Conservation (phyloP, 2,329 filamentous ascomycete genomes). For the Cladosporium sp. region DNA sequence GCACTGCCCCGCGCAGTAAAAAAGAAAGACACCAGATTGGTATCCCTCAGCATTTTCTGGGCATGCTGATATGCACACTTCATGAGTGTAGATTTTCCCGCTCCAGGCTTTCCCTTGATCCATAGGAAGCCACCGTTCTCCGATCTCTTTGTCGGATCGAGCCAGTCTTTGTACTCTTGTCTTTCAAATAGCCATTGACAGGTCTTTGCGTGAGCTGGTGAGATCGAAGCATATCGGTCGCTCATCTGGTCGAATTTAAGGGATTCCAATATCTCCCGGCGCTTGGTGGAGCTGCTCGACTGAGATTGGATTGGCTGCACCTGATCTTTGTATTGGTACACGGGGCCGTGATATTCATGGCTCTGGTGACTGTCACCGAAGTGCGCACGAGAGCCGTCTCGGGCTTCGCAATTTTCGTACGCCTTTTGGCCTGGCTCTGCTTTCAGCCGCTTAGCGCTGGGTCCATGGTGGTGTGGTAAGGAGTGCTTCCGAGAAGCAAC, state of each 20-base stretch:
- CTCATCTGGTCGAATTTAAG: slow-evolving; percentile 3
- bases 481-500: too few relatives aligned
- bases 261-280: neutral
- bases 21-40: slow-evolving; percentile 41
- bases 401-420: too few relatives aligned
- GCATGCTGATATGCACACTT: slow-evolving; percentile 20
- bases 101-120: slow-evolving; percentile 38
- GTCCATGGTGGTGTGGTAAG: too few relatives aligned
- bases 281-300: too few relatives aligned
- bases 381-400: too few relatives aligned
- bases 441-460: too few relatives aligned
- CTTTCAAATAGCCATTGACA: slow-evolving; percentile 11
- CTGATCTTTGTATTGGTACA: too few relatives aligned
- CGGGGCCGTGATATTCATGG: too few relatives aligned
- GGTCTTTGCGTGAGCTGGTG: neutral
- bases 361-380: too few relatives aligned
- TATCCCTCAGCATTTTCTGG: slow-evolving; percentile 15
- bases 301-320: too few relatives aligned
- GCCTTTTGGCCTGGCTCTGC: too few relatives aligned
- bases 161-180: slow-evolving; percentile 4
- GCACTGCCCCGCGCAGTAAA: slow-evolving; percentile 44
- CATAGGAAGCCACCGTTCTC: slow-evolving; percentile 31
- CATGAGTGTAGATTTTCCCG: slow-evolving; percentile 38
- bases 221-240: neutral
- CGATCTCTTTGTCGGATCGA: neutral